These are phyloP conservation scores for Vanrija humicola DNA, from an alignment of 1,284 basidiomycete species.

Conservation along the genomic window DNA sequence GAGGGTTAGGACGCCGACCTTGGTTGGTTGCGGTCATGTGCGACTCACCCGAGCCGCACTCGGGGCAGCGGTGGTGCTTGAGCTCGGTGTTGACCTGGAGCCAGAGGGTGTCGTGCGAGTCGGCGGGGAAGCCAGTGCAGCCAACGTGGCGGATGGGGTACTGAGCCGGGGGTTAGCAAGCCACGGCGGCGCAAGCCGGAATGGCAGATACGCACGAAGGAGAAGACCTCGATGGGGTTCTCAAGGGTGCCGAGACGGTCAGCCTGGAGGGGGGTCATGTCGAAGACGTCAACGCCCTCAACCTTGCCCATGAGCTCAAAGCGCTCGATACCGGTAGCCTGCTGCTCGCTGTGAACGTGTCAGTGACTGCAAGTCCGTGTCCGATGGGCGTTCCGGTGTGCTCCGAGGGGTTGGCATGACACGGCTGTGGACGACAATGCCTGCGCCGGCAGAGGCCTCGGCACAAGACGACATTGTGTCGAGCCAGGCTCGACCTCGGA, in stretches of 20 bases:
- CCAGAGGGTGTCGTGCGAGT: conserved; percentile 88
- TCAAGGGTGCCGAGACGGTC: conserved; percentile 81
- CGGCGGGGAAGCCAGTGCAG: conserved; percentile 85
- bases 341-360: conserved; percentile 58
- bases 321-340: conserved; percentile 95
- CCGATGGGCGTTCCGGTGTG: neutral
- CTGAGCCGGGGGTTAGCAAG: conserved; percentile 50
- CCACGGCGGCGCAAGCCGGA: too few relatives aligned
- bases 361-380: neutral
- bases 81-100: conserved; percentile 63
- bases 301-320: conserved; percentile 85
- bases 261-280: conserved; percentile 78
- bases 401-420: neutral
- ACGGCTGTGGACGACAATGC: neutral
- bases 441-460: neutral
- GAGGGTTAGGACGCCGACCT: conserved; percentile 7
- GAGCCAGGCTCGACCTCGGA: neutral
- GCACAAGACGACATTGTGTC: neutral
- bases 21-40: neutral
- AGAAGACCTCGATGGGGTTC: conserved; percentile 83
- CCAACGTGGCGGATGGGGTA: conserved; percentile 75
- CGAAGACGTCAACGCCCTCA: conserved; percentile 87
- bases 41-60: conserved; percentile 63
- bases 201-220: conserved; percentile 62
- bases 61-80: conserved; percentile 69